Evolutionary conservation across 495 filamentous ascomycete species (phyloP).

Genomic region (Tuber umbilicatum): DNA sequence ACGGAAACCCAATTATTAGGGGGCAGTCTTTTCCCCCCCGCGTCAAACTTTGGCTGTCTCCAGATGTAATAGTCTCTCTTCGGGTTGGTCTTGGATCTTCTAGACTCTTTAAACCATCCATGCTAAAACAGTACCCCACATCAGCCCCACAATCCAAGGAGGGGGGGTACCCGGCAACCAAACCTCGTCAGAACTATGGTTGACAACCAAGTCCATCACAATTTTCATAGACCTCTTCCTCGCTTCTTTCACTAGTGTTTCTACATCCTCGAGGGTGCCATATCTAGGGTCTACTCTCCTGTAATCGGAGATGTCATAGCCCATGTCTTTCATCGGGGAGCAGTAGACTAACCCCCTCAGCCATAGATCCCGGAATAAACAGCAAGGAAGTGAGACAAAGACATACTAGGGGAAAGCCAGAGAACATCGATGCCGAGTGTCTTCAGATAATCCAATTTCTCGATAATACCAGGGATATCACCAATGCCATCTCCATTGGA

Average conservation of each 20-base stretch:
- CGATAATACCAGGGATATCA: constrained; percentile 61
- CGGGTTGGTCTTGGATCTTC: constrained; percentile 53
- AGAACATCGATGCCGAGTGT: constrained; percentile 59
- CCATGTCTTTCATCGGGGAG: constrained; percentile 59
- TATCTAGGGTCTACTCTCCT: constrained; percentile 56
- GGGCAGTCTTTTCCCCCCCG: constrained; percentile 55
- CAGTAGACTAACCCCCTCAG: constrained; percentile 49
- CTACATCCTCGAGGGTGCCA: constrained; percentile 59
- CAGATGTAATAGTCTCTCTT: constrained; percentile 72
- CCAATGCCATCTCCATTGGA: constrained; percentile 62
- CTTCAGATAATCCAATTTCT: constrained; percentile 59
- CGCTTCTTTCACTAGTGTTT: constrained; percentile 54
- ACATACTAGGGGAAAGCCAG: constrained; percentile 56
- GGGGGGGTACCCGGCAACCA: neutral
- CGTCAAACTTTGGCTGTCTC: constrained; percentile 55
- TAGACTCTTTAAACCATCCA: constrained; percentile 65
- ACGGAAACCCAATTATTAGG: constrained; percentile 65
- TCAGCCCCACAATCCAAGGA: neutral
- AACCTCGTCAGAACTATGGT: constrained; percentile 63
- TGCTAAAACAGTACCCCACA: constrained; percentile 46
- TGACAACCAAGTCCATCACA: constrained; percentile 68
- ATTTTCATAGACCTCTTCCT: constrained; percentile 59
- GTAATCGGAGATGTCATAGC: constrained; percentile 66
- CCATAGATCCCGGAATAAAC: neutral
- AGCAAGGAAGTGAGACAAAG: neutral